phyloP scores from a whole-genome alignment of 2,329 filamentous ascomycete genomes.

The Fusarium sp. region DNA sequence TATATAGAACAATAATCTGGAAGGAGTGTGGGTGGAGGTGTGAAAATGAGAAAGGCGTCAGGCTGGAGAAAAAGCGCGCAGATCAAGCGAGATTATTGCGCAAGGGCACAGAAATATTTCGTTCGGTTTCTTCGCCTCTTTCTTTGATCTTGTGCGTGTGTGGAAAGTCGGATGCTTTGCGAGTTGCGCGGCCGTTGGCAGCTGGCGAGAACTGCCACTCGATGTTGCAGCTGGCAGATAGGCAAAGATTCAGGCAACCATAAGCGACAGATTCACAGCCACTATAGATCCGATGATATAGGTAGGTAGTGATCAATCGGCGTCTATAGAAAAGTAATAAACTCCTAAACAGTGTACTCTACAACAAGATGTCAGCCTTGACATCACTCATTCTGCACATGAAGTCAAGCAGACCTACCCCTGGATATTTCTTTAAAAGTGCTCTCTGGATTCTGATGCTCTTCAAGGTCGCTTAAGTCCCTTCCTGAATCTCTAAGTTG shows the following conservation, averaged over 20 bases:
- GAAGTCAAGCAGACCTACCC: not conserved
- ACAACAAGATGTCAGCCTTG: not conserved
- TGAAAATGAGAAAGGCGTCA: not conserved
- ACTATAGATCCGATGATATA: not conserved
- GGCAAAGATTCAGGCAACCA: not conserved
- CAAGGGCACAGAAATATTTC: not conserved
- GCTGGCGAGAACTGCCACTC: slow-evolving; percentile 28
- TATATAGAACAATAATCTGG: slow-evolving; percentile 7
- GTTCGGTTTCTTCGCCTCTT: not conserved
- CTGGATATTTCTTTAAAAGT: not conserved
- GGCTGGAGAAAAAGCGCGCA: not conserved
- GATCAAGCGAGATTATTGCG: not conserved
- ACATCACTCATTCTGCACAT: not conserved
- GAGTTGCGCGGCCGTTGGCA: slow-evolving; percentile 21
- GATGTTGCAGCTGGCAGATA: not conserved
- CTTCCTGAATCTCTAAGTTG: not conserved
- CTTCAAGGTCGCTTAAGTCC: not conserved
- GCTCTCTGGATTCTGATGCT: not conserved
- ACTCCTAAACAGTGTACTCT: not conserved
- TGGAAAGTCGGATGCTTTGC: not conserved
- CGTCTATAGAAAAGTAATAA: not conserved
- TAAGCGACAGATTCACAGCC: not conserved
- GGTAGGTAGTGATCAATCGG: not conserved
- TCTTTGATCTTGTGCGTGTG: not conserved
- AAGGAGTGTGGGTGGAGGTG: slow-evolving; percentile 11